A percentile compares a stretch with the other conserved stretches of the same genome.
Evolutionary conservation across 352 stramenopile genomes (phyloP).

Genomic region (Globisporangium viniferum): DNA sequence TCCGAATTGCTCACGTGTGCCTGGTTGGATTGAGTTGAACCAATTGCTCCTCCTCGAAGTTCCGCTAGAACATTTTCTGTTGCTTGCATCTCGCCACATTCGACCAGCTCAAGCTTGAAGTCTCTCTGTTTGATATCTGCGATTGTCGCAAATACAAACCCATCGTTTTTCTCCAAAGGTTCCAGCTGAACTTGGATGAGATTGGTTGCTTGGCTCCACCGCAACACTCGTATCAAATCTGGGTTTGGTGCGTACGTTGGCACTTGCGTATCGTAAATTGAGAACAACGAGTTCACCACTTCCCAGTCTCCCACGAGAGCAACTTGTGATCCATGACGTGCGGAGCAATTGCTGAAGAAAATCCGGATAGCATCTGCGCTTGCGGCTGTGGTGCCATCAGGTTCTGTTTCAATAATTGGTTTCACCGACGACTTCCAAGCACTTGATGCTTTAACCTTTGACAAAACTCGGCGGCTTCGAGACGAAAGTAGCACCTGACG

Average conservation of each 20-base stretch:
- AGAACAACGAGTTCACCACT: constrained; percentile 1
- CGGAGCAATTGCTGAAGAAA: not conserved
- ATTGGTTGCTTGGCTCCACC: not conserved
- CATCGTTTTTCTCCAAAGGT: not conserved
- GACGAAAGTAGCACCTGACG: constrained; percentile 31
- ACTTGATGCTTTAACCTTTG: constrained; percentile 30
- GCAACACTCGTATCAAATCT: not conserved
- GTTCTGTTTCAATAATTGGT: not conserved
- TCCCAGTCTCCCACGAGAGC: not conserved
- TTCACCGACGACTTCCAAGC: constrained; percentile 3
- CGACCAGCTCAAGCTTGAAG: constrained; percentile 8
- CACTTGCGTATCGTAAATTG: not conserved
- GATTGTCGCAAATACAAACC: not conserved
- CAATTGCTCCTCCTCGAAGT: not conserved
- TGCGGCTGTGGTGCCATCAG: not conserved
- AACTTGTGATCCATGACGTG: not conserved
- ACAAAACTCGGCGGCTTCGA: constrained; percentile 32
- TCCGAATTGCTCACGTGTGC: not conserved
- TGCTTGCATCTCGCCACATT: not conserved
- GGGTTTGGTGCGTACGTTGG: not conserved
- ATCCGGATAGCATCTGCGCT: not conserved
- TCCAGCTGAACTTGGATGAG: constrained; percentile 12
- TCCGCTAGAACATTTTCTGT: not conserved
- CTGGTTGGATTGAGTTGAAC: not conserved
- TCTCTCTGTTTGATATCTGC: not conserved